Evolutionary conservation across 306 rosid genomes (phyloP).

Genomic region (Acacia confusa): DNA sequence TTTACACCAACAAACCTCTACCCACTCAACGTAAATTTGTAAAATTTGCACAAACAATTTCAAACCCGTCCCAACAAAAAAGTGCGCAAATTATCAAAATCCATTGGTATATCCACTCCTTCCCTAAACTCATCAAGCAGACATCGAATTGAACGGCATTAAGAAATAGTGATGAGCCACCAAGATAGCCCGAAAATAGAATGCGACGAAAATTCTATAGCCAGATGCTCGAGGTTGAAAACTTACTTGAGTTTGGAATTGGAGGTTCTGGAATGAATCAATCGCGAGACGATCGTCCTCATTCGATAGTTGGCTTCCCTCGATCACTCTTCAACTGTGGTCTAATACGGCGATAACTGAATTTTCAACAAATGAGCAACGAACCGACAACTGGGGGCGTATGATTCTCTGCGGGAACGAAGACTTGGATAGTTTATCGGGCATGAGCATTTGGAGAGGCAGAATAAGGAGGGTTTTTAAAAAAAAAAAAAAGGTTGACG

Average conservation of each 20-base stretch:
- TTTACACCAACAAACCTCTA: neutral
- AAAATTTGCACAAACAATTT: neutral
- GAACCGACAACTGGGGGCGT: neutral
- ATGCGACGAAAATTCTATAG: neutral
- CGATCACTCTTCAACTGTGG: neutral
- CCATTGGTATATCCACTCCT: neutral
- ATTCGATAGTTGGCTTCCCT: conserved; percentile 27
- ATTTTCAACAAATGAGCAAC: neutral
- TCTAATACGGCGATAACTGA: neutral
- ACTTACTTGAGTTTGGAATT: conserved; percentile 45
- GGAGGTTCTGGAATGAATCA: conserved; percentile 51
- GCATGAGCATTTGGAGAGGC: neutral
- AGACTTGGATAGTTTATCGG: neutral
- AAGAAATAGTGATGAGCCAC: neutral
- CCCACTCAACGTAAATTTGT: neutral
- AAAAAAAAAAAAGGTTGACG: neutral
- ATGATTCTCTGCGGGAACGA: neutral
- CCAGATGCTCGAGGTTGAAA: neutral
- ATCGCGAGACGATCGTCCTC: conserved; percentile 54
- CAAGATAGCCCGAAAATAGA: neutral
- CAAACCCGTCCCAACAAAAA: neutral
- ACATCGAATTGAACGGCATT: neutral
- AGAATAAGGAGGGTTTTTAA: no score
- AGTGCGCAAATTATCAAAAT: neutral
- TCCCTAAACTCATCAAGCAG: neutral